A percentile compares a stretch with the other conserved stretches of the same genome.
Conservation (phyloP, 371 early-diverging fungal species). For the Mortierella sp. region DNA sequence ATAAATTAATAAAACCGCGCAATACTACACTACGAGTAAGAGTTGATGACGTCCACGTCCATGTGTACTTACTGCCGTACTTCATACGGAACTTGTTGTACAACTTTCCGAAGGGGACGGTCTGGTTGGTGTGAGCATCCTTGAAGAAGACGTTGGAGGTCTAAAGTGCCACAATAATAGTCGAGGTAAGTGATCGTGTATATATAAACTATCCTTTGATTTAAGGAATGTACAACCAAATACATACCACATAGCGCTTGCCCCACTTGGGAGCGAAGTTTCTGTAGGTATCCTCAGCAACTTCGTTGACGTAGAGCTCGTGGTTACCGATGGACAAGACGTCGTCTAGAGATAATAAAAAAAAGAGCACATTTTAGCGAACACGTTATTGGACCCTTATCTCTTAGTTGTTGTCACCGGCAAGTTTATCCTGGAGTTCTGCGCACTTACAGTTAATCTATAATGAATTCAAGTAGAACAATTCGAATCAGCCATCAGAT, state of each 20-base stretch:
- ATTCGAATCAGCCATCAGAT: background rate
- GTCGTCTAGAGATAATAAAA: conserved; percentile 11
- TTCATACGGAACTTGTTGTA: conserved; percentile 68
- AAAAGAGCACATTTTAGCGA: background rate
- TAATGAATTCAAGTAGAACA: background rate
- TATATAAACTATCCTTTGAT: too few relatives aligned
- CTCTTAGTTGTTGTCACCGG: too few relatives aligned
- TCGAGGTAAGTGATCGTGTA: too few relatives aligned
- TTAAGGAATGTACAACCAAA: too few relatives aligned
- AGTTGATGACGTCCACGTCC: background rate
- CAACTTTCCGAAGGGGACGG: conserved; percentile 63
- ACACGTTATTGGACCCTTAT: background rate
- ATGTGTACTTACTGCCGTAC: conserved; percentile 60
- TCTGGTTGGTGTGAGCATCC: conserved; percentile 61
- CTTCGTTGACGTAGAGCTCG: conserved; percentile 61
- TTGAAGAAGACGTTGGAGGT: conserved; percentile 62
- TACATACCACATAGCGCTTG: conserved; percentile 58
- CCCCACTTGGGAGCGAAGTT: conserved; percentile 64
- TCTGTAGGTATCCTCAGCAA: conserved; percentile 36
- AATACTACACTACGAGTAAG: too few relatives aligned
- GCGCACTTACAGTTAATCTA: conserved; percentile 11
- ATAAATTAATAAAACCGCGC: background rate
- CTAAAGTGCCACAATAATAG: background rate
- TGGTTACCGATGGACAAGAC: conserved; percentile 64
- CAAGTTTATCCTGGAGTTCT: background rate